phyloP scores from a whole-genome alignment of 139 green algal species.

The Spirogloea muscicola region DNA sequence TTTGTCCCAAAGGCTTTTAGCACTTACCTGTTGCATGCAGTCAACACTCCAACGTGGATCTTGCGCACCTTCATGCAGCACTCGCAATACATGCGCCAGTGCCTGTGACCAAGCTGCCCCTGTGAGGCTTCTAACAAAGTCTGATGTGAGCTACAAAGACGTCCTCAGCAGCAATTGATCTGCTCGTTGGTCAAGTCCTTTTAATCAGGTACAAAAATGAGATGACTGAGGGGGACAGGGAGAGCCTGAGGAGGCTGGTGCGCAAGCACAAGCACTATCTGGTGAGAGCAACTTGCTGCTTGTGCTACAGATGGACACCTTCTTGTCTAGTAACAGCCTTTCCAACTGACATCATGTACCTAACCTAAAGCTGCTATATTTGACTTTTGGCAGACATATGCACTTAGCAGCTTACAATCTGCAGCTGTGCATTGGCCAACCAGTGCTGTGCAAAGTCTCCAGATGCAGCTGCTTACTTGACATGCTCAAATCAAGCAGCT shows the following conservation, averaged over 20 bases:
- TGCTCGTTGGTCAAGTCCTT: slow-evolving; percentile 2
- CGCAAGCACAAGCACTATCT: slow-evolving; percentile 81
- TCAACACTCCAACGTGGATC: no score
- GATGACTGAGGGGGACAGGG: slow-evolving; percentile 76
- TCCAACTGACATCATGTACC: not conserved
- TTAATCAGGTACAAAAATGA: slow-evolving; percentile 77
- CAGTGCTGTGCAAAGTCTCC: no score
- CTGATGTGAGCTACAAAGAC: not conserved
- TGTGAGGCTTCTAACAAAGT: not conserved
- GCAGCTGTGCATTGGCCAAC: no score
- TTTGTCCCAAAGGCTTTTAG: not conserved
- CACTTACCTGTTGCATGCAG: not conserved
- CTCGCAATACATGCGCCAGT: no score
- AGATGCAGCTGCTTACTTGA: not conserved
- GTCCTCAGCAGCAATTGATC: slow-evolving; percentile 16
- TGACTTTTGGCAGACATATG: not conserved
- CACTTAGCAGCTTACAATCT: no score
- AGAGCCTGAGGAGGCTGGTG: slow-evolving; percentile 69
- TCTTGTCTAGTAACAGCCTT: not conserved
- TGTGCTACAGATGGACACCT: not conserved
- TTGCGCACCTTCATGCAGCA: no score
- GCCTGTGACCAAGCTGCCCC: no score
- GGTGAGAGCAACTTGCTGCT: slow-evolving; percentile 16
- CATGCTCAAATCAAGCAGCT: not conserved
- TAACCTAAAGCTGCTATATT: not conserved